These are phyloP conservation scores for Candida albicans DNA, from an alignment of 1,139 yeast genomes.

Conservation along the genomic window DNA sequence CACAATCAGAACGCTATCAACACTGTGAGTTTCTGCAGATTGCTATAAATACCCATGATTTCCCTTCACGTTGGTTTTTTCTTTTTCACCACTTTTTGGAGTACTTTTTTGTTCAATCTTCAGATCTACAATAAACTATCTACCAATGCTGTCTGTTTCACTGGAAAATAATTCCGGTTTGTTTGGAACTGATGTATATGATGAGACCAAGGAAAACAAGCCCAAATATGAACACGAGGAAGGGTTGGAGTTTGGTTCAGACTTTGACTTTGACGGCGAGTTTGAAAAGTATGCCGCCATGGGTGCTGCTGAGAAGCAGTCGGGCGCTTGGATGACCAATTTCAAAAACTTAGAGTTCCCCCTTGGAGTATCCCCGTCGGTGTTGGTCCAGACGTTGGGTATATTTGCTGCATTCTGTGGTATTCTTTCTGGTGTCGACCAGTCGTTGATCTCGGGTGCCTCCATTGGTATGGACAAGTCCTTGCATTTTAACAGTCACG, in stretches of 20 bases:
- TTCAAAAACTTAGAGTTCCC: conserved; percentile 25
- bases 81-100: neutral
- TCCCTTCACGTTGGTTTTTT: neutral
- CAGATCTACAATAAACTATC: neutral
- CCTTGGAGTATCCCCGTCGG: conserved; percentile 34
- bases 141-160: conserved; percentile 1
- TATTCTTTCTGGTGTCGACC: conserved; percentile 57
- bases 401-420: conserved; percentile 60
- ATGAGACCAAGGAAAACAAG: conserved; percentile 7
- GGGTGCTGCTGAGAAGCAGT: conserved; percentile 19
- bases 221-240: conserved; percentile 10
- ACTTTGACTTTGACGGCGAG: conserved; percentile 27
- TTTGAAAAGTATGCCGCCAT: conserved; percentile 24
- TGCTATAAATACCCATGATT: neutral
- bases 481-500: conserved; percentile 30
- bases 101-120: neutral
- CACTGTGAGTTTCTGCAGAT: neutral
- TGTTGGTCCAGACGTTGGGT: conserved; percentile 51
- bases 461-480: conserved; percentile 47
- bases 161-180: conserved; percentile 7
- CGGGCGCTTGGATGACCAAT: conserved; percentile 23
- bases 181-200: conserved; percentile 4
- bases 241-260: conserved; percentile 16
- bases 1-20: too few relatives aligned
- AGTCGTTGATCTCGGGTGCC: conserved; percentile 60